Evolutionary conservation across 352 stramenopile genomes (phyloP), one percentile per base, ranked within the genome.

Genomic region (Pythium insidiosum): DNA sequence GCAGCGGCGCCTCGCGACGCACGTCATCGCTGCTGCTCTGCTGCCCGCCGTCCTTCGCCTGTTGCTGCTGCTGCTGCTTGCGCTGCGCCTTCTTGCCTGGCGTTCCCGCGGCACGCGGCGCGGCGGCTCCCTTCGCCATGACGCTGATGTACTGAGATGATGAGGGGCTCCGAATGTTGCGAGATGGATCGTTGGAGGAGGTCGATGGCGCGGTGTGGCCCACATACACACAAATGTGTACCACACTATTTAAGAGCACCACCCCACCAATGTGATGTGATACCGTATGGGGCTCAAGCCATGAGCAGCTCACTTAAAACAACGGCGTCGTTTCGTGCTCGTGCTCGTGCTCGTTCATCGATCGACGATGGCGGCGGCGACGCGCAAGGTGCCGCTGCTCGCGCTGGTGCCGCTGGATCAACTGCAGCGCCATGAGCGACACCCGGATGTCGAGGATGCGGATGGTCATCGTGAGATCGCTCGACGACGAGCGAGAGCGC

Each of bases 1-100:
- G 95, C 12, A 99, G 74, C 23, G 84, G 88, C 47, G 94, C 82
- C 47, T 98, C 90, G 30, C 87, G 75, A 16, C 93, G 84, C 26
- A 88, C 84, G 53, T 95, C 81, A 7, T 86, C 80, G 41, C 68
- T 66, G 25, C 25, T 50, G 16, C 39, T 22, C 38, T 37, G 19
- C 28, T 22, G 24, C 12, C 41, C 43, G 23, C 15, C 19, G 16
- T 31, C 39, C 12, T 47, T 47, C 23, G 42, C 12, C 48, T 49
- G 25, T 41, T 52, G 28, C 28, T 33, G 28, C 28, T 33, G 28
- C 15, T 33, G 28, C 28, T 33, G 28, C 16, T 29, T 19, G 38
- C 40, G 29, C 40, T 21, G 40, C 22, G n/a, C n/a, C n/a, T n/a
- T 44, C 22, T 37, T 47, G 40, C 37, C 20, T 11, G 18, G 37